phyloP scores from a whole-genome alignment of 208 protist genomes.

The Acanthamoeba comandoni region DNA sequence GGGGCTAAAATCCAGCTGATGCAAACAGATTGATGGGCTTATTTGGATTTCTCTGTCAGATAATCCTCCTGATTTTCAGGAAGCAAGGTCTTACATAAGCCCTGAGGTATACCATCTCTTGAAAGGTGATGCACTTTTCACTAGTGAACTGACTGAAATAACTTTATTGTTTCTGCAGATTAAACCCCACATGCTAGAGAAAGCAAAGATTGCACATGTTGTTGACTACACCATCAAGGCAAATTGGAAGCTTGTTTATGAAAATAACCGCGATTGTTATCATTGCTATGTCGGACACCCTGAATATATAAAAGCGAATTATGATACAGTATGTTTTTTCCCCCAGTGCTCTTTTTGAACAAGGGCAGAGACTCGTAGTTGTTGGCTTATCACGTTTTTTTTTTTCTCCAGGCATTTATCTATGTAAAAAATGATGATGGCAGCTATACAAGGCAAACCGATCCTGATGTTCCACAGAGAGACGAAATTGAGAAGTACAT shows the following conservation, averaged over 20 bases:
- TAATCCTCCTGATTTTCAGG: background rate
- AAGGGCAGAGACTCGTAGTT: background rate
- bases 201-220: constrained; percentile 10
- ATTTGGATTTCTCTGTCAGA: constrained; percentile 1
- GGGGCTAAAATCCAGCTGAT: no score
- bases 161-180: background rate
- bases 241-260: constrained; percentile 41
- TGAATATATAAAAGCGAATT: constrained; percentile 42
- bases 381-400: background rate
- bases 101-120: background rate
- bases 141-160: background rate
- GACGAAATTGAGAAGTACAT: constrained; percentile 13
- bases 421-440: background rate
- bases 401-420: background rate
- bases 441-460: background rate
- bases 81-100: background rate
- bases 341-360: background rate
- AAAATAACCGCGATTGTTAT: constrained; percentile 15
- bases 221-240: constrained; percentile 5
- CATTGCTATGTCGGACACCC: constrained; percentile 32
- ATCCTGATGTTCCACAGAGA: background rate
- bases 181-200: background rate
- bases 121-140: background rate
- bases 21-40: background rate
- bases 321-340: background rate